phyloP scores from a whole-genome alignment of 2,329 filamentous ascomycete genomes.

The Phyllosticta citribraziliensis region DNA sequence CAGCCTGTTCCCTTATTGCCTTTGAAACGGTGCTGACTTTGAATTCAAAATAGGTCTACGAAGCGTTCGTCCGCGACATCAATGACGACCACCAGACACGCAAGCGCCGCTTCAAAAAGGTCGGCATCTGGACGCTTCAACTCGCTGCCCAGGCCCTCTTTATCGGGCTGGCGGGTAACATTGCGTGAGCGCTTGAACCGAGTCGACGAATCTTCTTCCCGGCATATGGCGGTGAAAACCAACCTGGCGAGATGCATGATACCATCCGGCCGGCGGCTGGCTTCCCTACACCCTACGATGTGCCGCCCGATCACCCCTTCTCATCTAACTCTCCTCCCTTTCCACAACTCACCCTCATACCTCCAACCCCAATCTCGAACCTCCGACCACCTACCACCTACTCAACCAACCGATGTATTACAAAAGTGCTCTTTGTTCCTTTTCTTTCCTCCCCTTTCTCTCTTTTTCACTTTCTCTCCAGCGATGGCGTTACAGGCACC shows the following conservation, averaged over 20 bases:
- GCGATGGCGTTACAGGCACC: not conserved
- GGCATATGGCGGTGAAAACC: too few relatives aligned
- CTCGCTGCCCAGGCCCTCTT: constrained; percentile 88
- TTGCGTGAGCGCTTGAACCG: constrained; percentile 32
- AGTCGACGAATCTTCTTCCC: too few relatives aligned
- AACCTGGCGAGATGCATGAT: too few relatives aligned
- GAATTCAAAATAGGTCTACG: constrained; percentile 54
- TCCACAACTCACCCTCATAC: not conserved
- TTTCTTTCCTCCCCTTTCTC: too few relatives aligned
- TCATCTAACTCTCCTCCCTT: not conserved
- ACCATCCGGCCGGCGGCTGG: too few relatives aligned
- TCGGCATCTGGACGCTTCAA: constrained; percentile 91
- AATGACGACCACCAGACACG: constrained; percentile 83
- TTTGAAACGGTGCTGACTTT: constrained; percentile 1
- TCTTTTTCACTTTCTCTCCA: not conserved
- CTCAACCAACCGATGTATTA: too few relatives aligned
- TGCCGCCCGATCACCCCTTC: too few relatives aligned
- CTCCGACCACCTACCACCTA: too few relatives aligned
- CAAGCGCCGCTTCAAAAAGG: constrained; percentile 82
- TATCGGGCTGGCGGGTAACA: constrained; percentile 84
- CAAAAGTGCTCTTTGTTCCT: too few relatives aligned
- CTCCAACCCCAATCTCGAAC: too few relatives aligned
- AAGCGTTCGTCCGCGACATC: constrained; percentile 86
- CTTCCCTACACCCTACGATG: too few relatives aligned
- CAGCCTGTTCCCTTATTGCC: not conserved